Percentiles rank a stretch among this genome's conserved stretches.
These are phyloP conservation scores for Phytopythium aichiense DNA, from an alignment of 352 stramenopile species.

Conservation along the genomic window DNA sequence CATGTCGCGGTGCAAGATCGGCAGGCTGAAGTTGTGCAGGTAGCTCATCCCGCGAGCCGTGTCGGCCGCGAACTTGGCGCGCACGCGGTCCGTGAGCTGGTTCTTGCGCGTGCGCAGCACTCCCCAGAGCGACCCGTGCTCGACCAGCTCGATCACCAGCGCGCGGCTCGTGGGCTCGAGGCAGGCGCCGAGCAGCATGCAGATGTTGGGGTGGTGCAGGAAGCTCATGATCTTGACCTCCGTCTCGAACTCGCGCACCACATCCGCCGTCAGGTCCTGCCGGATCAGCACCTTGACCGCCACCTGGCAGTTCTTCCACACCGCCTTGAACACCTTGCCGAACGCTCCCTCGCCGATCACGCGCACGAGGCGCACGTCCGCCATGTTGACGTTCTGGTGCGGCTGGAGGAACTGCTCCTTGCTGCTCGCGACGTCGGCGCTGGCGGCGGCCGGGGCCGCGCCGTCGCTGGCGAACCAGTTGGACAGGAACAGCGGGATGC, in stretches of 20 bases:
- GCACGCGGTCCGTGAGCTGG: slow-evolving; percentile 38
- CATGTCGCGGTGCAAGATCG: slow-evolving; percentile 89
- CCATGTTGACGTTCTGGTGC: slow-evolving; percentile 57
- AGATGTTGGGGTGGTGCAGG: slow-evolving; percentile 96
- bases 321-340: slow-evolving; percentile 67
- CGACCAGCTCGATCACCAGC: slow-evolving; percentile 95
- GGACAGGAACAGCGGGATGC: slow-evolving; percentile 61
- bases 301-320: slow-evolving; percentile 50
- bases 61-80: slow-evolving; percentile 58
- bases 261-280: slow-evolving; percentile 63
- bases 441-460: slow-evolving; percentile 3
- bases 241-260: slow-evolving; percentile 74
- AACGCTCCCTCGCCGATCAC: slow-evolving; percentile 80
- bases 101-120: slow-evolving; percentile 69
- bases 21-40: slow-evolving; percentile 77
- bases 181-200: slow-evolving; percentile 94
- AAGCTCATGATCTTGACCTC: slow-evolving; percentile 86
- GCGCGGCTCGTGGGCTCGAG: slow-evolving; percentile 89
- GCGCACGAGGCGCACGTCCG: slow-evolving; percentile 43
- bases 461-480: slow-evolving; percentile 35
- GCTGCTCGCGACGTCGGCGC: slow-evolving; percentile 2
- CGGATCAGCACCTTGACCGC: slow-evolving; percentile 76
- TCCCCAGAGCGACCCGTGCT: slow-evolving; percentile 92
- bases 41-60: slow-evolving; percentile 88
- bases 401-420: slow-evolving; percentile 25